Percentiles rank a stretch among this genome's conserved stretches.
Conservation (phyloP, 257 asterid species). For the Sherardia arvensis region DNA sequence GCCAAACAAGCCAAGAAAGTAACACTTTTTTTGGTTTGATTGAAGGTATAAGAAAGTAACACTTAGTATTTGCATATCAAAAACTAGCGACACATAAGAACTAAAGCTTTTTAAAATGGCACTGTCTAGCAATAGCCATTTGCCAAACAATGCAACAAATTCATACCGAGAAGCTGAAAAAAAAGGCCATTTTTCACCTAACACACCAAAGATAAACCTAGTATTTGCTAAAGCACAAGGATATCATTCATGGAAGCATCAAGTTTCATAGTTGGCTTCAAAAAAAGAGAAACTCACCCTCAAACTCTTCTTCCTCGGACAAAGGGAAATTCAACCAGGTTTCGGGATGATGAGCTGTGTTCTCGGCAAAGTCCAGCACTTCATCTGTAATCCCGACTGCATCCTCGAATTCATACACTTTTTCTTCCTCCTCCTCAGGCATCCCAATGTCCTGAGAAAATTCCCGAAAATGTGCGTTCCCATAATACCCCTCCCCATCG, state of each 20-base stretch:
- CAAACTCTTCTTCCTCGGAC: constrained; percentile 75
- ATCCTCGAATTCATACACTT: constrained; percentile 26
- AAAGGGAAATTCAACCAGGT: constrained; percentile 98
- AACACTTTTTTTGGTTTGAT: too few relatives aligned
- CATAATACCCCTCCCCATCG: constrained; percentile 19
- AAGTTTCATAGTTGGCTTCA: neutral
- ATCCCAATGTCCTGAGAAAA: constrained; percentile 7
- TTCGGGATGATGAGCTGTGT: constrained; percentile 98
- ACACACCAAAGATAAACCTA: neutral
- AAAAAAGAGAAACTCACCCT: constrained; percentile 32
- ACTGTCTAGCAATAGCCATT: neutral
- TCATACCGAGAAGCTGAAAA: neutral
- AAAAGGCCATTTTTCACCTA: neutral
- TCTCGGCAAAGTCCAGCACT: constrained; percentile 68
- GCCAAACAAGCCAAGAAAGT: neutral
- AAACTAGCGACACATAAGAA: neutral
- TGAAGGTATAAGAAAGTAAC: too few relatives aligned
- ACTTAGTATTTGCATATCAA: too few relatives aligned
- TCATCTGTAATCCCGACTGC: constrained; percentile 90
- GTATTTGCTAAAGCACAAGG: neutral
- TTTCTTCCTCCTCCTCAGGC: constrained; percentile 22
- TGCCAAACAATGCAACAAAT: too few relatives aligned
- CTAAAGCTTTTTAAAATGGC: neutral
- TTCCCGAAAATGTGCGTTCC: constrained; percentile 10
- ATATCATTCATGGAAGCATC: neutral